Percentiles rank a stretch among this genome's conserved stretches.
These are phyloP conservation scores for Naganishia cerealis DNA, from an alignment of 1,284 basidiomycete genomes.

Conservation along the genomic window DNA sequence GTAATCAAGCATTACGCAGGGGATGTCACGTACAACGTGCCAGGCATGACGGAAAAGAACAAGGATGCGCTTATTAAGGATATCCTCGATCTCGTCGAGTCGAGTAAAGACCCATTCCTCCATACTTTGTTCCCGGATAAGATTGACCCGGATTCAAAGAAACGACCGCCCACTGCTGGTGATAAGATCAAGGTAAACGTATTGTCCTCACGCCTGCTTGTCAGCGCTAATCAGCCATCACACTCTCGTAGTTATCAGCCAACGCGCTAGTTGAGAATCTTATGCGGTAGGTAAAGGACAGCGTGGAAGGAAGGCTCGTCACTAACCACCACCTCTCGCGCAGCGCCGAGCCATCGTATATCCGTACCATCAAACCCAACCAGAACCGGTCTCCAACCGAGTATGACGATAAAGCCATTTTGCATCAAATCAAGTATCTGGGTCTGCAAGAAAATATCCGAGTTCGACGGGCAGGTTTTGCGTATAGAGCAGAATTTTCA, in stretches of 20 bases:
- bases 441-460: slow-evolving; percentile 98
- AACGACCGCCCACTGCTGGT: slow-evolving; percentile 93
- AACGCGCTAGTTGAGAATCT: slow-evolving; percentile 80
- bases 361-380: slow-evolving; percentile 99
- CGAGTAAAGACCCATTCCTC: slow-evolving; percentile 78
- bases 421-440: slow-evolving; percentile 99
- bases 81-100: slow-evolving; percentile 81
- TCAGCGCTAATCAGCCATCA: background rate
- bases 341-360: slow-evolving; percentile 81
- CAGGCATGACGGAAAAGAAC: slow-evolving; percentile 99
- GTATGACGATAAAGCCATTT: slow-evolving; percentile 89
- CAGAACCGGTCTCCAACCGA: slow-evolving; percentile 90
- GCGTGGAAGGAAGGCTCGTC: background rate
- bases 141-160: slow-evolving; percentile 94
- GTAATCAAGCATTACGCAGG: slow-evolving; percentile 93
- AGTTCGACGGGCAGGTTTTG: slow-evolving; percentile 93
- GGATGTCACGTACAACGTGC: slow-evolving; percentile 95
- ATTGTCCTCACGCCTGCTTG: background rate
- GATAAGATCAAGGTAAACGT: slow-evolving; percentile 86
- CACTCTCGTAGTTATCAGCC: slow-evolving; percentile 70
- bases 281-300: slow-evolving; percentile 38
- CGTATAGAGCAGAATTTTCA: slow-evolving; percentile 82
- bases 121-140: slow-evolving; percentile 89
- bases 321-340: background rate
- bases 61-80: slow-evolving; percentile 97